Percentiles rank a stretch among this genome's conserved stretches.
These are phyloP conservation scores for Pleurotus cornucopiae DNA, from an alignment of 768 basidiomycete genomes.

Conservation along the genomic window DNA sequence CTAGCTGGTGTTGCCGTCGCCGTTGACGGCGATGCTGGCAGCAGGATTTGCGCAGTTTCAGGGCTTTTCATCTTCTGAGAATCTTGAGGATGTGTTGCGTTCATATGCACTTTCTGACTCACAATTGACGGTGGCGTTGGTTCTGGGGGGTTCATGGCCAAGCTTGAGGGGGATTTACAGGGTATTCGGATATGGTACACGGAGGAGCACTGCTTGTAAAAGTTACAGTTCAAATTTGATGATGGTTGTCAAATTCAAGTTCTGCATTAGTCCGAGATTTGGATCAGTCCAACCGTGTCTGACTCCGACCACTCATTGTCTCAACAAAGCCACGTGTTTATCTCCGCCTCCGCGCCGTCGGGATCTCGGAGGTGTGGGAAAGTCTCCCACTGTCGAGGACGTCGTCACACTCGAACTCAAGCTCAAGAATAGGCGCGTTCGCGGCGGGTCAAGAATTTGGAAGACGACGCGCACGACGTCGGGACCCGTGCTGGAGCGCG, in stretches of 20 bases:
- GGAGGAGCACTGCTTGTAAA: neutral
- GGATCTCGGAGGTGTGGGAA: no score
- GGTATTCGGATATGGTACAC: conserved; percentile 14
- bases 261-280: neutral
- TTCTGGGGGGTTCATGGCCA: conserved; percentile 1
- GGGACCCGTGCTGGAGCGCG: no score
- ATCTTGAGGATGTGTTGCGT: conserved; percentile 26
- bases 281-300: neutral
- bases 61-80: conserved; percentile 13
- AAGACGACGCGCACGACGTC: no score
- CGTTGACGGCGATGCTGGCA: neutral
- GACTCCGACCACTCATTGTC: conserved; percentile 1
- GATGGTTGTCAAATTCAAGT: neutral
- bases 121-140: conserved; percentile 21
- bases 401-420: no score
- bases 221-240: neutral
- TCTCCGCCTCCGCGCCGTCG: neutral
- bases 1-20: neutral
- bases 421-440: no score
- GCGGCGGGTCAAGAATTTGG: no score
- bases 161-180: conserved; percentile 2
- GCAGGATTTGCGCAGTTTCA: conserved; percentile 14
- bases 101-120: conserved; percentile 29
- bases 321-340: conserved; percentile 8
- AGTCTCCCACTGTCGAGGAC: no score